A percentile compares a stretch with the other conserved stretches of the same genome.
phyloP scores from a whole-genome alignment of 441 rosid species.

The Adansonia rubrostipa region DNA sequence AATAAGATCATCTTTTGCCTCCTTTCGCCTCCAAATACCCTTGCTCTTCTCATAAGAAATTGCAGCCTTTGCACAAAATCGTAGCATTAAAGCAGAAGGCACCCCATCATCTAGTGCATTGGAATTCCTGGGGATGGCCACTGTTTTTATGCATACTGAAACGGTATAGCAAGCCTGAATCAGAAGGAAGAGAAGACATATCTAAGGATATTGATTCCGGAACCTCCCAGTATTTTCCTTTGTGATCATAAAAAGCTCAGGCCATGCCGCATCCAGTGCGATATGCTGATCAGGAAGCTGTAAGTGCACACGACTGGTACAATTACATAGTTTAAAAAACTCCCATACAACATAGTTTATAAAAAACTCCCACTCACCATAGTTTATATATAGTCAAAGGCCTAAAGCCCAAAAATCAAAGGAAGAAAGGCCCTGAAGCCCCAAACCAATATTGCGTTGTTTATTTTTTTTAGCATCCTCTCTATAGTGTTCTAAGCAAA shows the following conservation, averaged over 20 bases:
- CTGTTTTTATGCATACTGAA: conserved; percentile 66
- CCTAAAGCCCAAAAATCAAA: no score
- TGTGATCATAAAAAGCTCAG: conserved; percentile 71
- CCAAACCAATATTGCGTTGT: no score
- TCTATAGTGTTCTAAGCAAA: no score
- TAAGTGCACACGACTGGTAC: conserved; percentile 7
- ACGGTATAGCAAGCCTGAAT: conserved; percentile 66
- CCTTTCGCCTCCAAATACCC: conserved; percentile 70
- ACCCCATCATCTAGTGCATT: conserved; percentile 42
- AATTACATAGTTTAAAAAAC: neutral
- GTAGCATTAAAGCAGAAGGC: conserved; percentile 70
- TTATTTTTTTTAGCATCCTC: no score
- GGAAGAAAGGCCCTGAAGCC: no score
- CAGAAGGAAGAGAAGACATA: conserved; percentile 56
- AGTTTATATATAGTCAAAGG: no score
- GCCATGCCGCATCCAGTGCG: conserved; percentile 87
- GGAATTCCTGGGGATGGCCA: conserved; percentile 57
- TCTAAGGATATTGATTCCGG: conserved; percentile 77
- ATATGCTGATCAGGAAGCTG: conserved; percentile 79
- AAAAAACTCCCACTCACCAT: neutral
- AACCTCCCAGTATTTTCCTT: conserved; percentile 84
- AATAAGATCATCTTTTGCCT: conserved; percentile 37
- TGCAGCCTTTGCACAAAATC: conserved; percentile 78
- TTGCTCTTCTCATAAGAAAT: conserved; percentile 69
- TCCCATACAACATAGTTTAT: neutral